These are phyloP conservation scores for Kazachstania bromeliacearum DNA, from an alignment of 805 yeast genomes.

Conservation along the genomic window DNA sequence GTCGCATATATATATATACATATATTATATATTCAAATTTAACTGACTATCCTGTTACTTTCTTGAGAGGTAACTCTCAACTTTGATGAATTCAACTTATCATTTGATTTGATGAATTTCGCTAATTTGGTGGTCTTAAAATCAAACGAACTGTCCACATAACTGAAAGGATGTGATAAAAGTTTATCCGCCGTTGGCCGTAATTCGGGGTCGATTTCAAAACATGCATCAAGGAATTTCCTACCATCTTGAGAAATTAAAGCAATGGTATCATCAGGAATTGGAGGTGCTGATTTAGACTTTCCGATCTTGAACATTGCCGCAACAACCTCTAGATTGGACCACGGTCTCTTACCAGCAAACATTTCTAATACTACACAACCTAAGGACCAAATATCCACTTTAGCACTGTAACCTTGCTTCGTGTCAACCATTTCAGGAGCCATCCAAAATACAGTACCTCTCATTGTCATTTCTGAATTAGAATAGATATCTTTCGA, in stretches of 20 bases:
- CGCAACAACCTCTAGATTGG: slow-evolving; percentile 86
- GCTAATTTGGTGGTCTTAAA: slow-evolving; percentile 50
- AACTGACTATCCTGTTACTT: not conserved
- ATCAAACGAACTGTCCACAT: slow-evolving; percentile 33
- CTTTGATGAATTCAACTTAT: slow-evolving; percentile 27
- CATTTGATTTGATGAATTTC: slow-evolving; percentile 39
- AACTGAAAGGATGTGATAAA: slow-evolving; percentile 45
- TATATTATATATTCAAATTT: too few species aligned
- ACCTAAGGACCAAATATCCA: slow-evolving; percentile 97
- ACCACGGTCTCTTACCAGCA: slow-evolving; percentile 97
- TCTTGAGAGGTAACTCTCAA: slow-evolving; percentile 16
- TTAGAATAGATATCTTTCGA: slow-evolving; percentile 80
- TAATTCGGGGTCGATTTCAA: slow-evolving; percentile 63
- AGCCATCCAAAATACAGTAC: slow-evolving; percentile 99
- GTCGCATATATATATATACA: too few species aligned
- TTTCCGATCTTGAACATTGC: slow-evolving; percentile 88
- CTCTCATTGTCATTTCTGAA: slow-evolving; percentile 97
- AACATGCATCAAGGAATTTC: slow-evolving; percentile 67
- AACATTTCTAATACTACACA: slow-evolving; percentile 97
- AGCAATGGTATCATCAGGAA: slow-evolving; percentile 76
- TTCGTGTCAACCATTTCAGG: slow-evolving; percentile 93
- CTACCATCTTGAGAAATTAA: slow-evolving; percentile 56
- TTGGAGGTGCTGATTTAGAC: slow-evolving; percentile 86
- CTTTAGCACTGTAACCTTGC: slow-evolving; percentile 94
- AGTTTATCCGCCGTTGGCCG: slow-evolving; percentile 80